Evolutionary conservation across 495 filamentous ascomycete genomes (phyloP), one percentile per base, ranked within the genome.

Genomic region (Lasiosphaeria hispida): DNA sequence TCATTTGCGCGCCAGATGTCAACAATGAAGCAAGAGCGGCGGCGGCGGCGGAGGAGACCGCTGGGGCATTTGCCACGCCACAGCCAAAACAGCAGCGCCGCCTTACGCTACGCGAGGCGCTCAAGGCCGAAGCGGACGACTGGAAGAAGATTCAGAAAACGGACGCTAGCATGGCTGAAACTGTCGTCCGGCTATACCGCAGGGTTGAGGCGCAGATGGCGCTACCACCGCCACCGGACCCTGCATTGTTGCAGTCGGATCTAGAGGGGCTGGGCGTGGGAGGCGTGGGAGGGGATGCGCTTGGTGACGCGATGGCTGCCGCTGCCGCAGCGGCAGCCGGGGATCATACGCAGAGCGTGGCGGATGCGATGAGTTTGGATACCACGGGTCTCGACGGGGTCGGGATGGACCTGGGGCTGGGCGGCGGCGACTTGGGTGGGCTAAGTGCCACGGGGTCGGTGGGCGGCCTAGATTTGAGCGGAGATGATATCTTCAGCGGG

Each of bases 181-280:
- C 84, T 2, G 75, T 91, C n/a, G 86, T 95, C 2, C 84, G 91
- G 3, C 77, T 96, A 17, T 80, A 84, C 67, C 79, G 89, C 2
- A 83, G 87, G 15, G 90, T 96, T 6, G 88, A 92, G 63, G 77
- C 85, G 4, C 82, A 78, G 63, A 64, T 76, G 66, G 63, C 70
- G 23, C 59, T 66, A 34, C 71, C 71, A 1, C 69, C 69, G 14
- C 61, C 71, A 7, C 49, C 68, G 14, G 61, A 66, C 42, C 58
- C 59, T 4, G 39, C 53, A 11, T 42, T 58, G 59, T 58, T 73
- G 34, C 68, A 70, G 57, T 56, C 66, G 36, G 66, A 64, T 10
- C 49, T 72, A 9, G 50, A 39, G 11, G 65, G 57, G 9, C 40
- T 76, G 9, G 68, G 65, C 33, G 67, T 62, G 0, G 73, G 55